Evolutionary conservation across 2,329 filamentous ascomycete species (phyloP).

Genomic region (Botrytis fabae): DNA sequence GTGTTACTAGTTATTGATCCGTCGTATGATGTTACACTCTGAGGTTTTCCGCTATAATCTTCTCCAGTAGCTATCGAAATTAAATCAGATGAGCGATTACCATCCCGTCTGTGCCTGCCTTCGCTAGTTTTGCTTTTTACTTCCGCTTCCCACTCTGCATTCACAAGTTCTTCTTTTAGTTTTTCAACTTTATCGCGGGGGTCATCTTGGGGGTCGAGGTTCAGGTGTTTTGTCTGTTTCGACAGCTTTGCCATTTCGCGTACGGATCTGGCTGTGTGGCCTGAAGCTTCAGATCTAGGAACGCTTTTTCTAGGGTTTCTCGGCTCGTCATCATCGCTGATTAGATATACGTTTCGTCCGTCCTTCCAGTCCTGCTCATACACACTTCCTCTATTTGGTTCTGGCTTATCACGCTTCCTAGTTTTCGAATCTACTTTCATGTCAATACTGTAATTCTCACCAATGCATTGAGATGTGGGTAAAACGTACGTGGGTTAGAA

Average conservation of each 20-base stretch:
- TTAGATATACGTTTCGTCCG: no score
- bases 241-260: not conserved
- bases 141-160: not conserved
- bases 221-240: not conserved
- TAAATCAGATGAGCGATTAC: no score
- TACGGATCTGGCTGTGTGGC: not conserved
- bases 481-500: not conserved
- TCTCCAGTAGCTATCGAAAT: not conserved
- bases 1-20: no score
- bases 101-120: no score
- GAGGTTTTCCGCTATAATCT: not conserved
- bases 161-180: no score
- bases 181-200: no score
- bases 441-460: not conserved
- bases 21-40: not conserved
- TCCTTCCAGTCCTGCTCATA: not conserved
- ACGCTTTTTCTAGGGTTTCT: not conserved
- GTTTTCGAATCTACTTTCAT: not conserved
- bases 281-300: not conserved
- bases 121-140: not conserved
- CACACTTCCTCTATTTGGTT: not conserved
- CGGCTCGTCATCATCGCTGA: not conserved
- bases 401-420: not conserved
- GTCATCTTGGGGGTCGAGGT: not conserved
- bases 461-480: not conserved